phyloP scores from a whole-genome alignment of 1,284 basidiomycete species.

The Cerioporus squamosus region DNA sequence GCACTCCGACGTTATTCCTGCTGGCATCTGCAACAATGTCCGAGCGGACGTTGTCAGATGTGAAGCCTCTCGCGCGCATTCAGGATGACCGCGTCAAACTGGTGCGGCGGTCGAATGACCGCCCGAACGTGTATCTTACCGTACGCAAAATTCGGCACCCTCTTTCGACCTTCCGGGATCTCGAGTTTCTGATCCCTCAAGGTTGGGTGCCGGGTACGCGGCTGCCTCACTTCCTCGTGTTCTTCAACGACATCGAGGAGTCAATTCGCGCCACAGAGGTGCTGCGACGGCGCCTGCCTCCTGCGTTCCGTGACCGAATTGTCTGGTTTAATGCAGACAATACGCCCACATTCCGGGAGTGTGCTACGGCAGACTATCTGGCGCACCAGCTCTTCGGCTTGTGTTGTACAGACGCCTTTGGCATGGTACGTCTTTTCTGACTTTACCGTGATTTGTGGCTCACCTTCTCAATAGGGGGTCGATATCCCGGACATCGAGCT shows the following conservation, averaged over 20 bases:
- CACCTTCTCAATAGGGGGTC: slow-evolving; percentile 32
- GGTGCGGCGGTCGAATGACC: slow-evolving; percentile 35
- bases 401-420: slow-evolving; percentile 35
- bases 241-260: slow-evolving; percentile 37
- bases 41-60: slow-evolving; percentile 23
- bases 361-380: slow-evolving; percentile 16
- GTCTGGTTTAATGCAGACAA: slow-evolving; percentile 37
- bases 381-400: slow-evolving; percentile 21
- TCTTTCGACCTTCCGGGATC: slow-evolving; percentile 32
- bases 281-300: slow-evolving; percentile 23
- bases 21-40: slow-evolving; percentile 42
- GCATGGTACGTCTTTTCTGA: slow-evolving; percentile 31
- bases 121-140: slow-evolving; percentile 35
- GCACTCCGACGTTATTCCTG: slow-evolving; percentile 32
- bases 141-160: slow-evolving; percentile 33
- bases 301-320: slow-evolving; percentile 25
- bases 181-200: slow-evolving; percentile 35
- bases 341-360: slow-evolving; percentile 27
- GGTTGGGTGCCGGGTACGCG: slow-evolving; percentile 4
- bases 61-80: slow-evolving; percentile 25
- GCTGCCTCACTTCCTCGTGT: slow-evolving; percentile 33
- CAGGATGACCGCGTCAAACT: neutral
- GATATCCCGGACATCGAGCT: slow-evolving; percentile 38
- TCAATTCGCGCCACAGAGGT: slow-evolving; percentile 24
- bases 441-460: neutral